Conservation (phyloP, 2,329 filamentous ascomycete species). For the Stagonosporopsis cucurbitacearum region DNA sequence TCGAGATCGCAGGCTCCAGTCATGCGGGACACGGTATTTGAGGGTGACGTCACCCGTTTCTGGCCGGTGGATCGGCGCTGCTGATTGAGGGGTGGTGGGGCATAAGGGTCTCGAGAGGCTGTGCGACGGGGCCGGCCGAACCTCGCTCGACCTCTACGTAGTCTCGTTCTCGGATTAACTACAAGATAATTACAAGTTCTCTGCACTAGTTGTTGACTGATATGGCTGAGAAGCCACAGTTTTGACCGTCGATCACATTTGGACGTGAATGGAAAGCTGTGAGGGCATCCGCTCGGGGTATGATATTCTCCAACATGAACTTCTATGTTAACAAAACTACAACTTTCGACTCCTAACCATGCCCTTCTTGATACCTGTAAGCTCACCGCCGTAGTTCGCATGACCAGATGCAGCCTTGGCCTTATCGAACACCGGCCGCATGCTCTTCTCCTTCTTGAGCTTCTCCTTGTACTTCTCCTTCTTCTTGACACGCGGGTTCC, state of each 20-base stretch:
- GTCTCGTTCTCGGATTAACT: too few species aligned
- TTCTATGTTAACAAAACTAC: constrained; percentile 51
- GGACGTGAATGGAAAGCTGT: not conserved
- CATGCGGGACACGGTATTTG: constrained; percentile 11
- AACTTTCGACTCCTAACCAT: constrained; percentile 94
- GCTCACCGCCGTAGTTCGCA: constrained; percentile 77
- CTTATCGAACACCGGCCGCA: constrained; percentile 82
- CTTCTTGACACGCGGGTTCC: constrained; percentile 98
- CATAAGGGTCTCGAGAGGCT: not conserved
- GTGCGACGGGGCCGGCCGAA: not conserved
- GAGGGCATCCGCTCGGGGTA: constrained; percentile 1
- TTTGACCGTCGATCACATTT: too few species aligned
- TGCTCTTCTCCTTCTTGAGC: constrained; percentile 93
- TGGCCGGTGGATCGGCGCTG: constrained; percentile 13
- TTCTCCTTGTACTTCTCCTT: constrained; percentile 94
- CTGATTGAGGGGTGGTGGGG: constrained; percentile 17
- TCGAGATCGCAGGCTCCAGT: constrained; percentile 24
- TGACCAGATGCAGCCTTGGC: constrained; percentile 75
- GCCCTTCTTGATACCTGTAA: constrained; percentile 93
- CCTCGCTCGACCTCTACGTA: too few species aligned
- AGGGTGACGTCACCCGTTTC: constrained; percentile 31
- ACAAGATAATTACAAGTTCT: too few species aligned
- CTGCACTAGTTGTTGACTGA: too few species aligned
- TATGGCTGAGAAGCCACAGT: too few species aligned
- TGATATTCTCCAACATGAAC: not conserved